These are phyloP conservation scores for Crithidia thermophila DNA, from an alignment of 208 protist species.

Conservation along the genomic window DNA sequence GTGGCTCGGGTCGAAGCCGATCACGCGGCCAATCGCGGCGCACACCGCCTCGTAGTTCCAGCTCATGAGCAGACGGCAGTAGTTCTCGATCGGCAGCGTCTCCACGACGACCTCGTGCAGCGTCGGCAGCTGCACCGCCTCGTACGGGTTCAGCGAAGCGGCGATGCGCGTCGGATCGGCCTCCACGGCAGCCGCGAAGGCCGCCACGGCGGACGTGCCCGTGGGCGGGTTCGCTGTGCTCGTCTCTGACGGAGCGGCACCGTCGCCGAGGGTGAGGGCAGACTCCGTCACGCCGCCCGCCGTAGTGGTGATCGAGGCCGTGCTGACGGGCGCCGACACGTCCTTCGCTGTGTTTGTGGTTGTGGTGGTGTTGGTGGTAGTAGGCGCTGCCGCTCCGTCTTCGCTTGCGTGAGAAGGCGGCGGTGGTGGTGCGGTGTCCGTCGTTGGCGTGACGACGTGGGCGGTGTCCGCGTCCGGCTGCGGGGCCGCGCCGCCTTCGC, in stretches of 20 bases:
- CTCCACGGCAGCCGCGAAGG: neutral
- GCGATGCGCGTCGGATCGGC: slow-evolving; percentile 24
- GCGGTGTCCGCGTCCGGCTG: no score
- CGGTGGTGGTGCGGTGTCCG: neutral
- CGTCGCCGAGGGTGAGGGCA: neutral
- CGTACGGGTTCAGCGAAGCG: slow-evolving; percentile 48
- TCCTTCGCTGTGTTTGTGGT: neutral
- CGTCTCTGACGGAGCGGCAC: neutral
- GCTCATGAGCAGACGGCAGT: slow-evolving; percentile 34
- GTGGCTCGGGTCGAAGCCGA: slow-evolving; percentile 42
- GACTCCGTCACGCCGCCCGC: slow-evolving; percentile 8
- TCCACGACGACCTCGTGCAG: slow-evolving; percentile 29
- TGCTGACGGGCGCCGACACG: neutral
- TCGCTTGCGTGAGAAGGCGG: neutral
- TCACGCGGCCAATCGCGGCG: slow-evolving; percentile 37
- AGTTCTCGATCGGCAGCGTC: slow-evolving; percentile 25
- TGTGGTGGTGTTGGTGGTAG: no score
- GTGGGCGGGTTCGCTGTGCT: neutral
- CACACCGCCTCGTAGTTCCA: slow-evolving; percentile 64
- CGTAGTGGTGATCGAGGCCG: neutral
- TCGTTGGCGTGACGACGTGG: no score
- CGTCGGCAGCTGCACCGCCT: slow-evolving; percentile 31
- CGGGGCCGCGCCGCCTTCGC: no score
- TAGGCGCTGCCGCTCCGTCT: no score
- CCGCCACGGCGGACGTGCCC: neutral